Base-by-base conservation (phyloP, 768 basidiomycete species). In the Rhodotorula babjevae region DNA sequence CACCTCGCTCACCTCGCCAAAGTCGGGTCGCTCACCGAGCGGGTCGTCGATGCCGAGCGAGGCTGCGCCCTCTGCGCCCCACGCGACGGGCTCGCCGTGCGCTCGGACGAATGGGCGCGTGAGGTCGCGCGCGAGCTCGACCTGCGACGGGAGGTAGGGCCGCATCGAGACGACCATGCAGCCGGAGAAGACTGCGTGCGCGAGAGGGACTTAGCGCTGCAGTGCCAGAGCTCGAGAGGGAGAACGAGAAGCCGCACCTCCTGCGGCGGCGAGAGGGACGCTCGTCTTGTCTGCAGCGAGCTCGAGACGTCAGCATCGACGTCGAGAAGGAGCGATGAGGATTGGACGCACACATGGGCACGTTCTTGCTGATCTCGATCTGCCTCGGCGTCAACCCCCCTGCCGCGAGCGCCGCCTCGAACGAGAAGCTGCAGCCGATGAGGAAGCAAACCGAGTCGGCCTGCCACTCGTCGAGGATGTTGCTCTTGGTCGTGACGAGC, bases 111-210 rank as follows among this genome's bases (percentile, higher is more conserved):
- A 80, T 2, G 76, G 74, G 49, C 76, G 60, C 25, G 76, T 77
- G 29, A 74, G 75, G 12, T 64, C 53, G 25, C 72, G 49, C 18
- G 77, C 76, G 3, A 29, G 67, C 23, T 72, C 68, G 61, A 78
- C 47, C 6, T 52, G 44, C 2, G 58, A 63, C 2, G 62, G 29
- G 2, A 57, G 68, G 52, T 77, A 80, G 7, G 79, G 79, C 15
- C 79, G 69, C 79, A 78, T 80, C 25, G 79, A 80, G 27, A 80
- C 79, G 31, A 80, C 79, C 77, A 74, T 77, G 58, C 66, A 67
- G 21, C 79, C 79, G 10, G 52, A 23, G 64, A 80, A 75, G 59
- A 75, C 73, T 59, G 40, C 25, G 12, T 5, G 50, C 2, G 53
- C 3, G 23, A 58, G 40, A 36, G 31, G 18, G n/a, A n/a, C 7